phyloP scores from a whole-genome alignment of 371 early-diverging fungal genomes.

The Lichtheimia ramosa region DNA sequence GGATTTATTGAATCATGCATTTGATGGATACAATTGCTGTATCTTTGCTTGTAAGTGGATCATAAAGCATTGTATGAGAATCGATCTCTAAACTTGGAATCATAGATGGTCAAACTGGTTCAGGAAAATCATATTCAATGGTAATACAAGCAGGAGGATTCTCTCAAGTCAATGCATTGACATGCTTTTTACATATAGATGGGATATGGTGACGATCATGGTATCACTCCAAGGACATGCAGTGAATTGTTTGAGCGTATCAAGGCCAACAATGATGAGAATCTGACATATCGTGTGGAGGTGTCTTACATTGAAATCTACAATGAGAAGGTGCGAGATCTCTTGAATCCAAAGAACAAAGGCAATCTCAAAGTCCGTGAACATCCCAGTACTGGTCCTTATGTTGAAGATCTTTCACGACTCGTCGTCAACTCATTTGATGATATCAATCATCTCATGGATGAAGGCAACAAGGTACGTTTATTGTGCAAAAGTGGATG shows the following conservation, averaged over 20 bases:
- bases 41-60: slow-evolving; percentile 76
- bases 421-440: slow-evolving; percentile 75
- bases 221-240: slow-evolving; percentile 85
- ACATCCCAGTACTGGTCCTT: slow-evolving; percentile 86
- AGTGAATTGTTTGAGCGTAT: slow-evolving; percentile 75
- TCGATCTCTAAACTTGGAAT: background rate
- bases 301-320: slow-evolving; percentile 86
- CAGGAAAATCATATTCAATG: slow-evolving; percentile 86
- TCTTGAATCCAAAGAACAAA: slow-evolving; percentile 80
- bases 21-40: slow-evolving; percentile 86
- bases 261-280: slow-evolving; percentile 37
- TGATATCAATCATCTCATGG: slow-evolving; percentile 79
- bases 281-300: slow-evolving; percentile 72
- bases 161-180: background rate
- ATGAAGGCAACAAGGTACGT: slow-evolving; percentile 81
- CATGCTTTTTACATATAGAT: slow-evolving; percentile 23
- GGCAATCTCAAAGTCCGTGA: slow-evolving; percentile 84
- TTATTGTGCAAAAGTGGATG: too few species aligned
- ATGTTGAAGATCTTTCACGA: slow-evolving; percentile 89
- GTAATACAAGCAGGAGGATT: slow-evolving; percentile 10
- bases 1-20: slow-evolving; percentile 81
- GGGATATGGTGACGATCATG: slow-evolving; percentile 74
- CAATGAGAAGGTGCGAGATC: slow-evolving; percentile 89
- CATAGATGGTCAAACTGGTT: slow-evolving; percentile 84
- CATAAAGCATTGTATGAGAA: background rate